phyloP scores from a whole-genome alignment of 2,329 filamentous ascomycete species.

The Esteya vermicola region DNA sequence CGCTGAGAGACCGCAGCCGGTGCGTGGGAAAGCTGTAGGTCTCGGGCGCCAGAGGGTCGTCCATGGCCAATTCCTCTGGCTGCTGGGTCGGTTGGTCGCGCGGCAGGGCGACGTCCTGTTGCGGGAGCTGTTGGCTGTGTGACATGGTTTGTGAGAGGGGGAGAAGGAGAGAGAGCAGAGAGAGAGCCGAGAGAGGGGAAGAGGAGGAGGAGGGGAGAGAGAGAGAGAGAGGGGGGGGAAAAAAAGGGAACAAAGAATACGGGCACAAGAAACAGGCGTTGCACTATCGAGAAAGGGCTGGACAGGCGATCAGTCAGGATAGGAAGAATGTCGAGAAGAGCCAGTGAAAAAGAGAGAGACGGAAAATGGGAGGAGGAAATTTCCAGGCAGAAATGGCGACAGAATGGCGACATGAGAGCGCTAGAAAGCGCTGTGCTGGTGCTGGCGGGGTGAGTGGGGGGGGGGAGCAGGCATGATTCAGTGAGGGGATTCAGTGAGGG shows the following conservation, averaged over 20 bases:
- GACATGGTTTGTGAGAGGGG: not conserved
- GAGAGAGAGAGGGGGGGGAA: not conserved
- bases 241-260: not conserved
- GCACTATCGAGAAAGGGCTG: too few species aligned
- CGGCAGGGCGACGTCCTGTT: not conserved
- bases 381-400: too few species aligned
- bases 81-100: not conserved
- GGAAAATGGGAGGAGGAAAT: too few species aligned
- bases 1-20: slow-evolving; percentile 6
- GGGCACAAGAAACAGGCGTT: not conserved
- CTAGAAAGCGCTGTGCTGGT: too few species aligned
- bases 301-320: too few species aligned
- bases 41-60: not conserved
- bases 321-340: too few species aligned
- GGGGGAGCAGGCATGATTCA: too few species aligned
- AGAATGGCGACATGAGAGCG: too few species aligned
- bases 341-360: too few species aligned
- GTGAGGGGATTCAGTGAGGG: too few species aligned
- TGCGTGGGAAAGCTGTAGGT: slow-evolving; percentile 10
- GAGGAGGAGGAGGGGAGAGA: not conserved
- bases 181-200: not conserved
- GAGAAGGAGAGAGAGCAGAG: not conserved
- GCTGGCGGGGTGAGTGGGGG: too few species aligned
- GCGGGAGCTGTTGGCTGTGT: not conserved
- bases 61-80: not conserved